A percentile compares a stretch with the other conserved stretches of the same genome.
Evolutionary conservation across 768 basidiomycete species (phyloP).

Genomic region (Amanita jacksonii): DNA sequence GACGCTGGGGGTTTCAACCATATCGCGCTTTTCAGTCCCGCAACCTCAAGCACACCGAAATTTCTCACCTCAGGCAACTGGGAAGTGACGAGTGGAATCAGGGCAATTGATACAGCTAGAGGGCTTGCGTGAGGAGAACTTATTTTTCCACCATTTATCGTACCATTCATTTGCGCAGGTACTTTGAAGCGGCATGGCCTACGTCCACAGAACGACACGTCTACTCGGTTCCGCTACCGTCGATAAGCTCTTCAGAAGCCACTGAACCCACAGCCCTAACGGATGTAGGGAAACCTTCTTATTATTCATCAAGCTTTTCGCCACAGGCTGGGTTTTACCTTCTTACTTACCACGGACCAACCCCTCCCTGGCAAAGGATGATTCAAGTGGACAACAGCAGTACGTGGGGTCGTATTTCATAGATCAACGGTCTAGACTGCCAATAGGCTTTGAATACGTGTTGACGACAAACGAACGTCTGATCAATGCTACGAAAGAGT

Average conservation of each 20-base stretch:
- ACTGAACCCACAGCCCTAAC: slow-evolving; percentile 40
- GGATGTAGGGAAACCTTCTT: slow-evolving; percentile 42
- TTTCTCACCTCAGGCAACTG: slow-evolving; percentile 85
- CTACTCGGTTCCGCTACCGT: slow-evolving; percentile 70
- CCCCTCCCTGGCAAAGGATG: slow-evolving; percentile 81
- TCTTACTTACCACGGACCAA: slow-evolving; percentile 70
- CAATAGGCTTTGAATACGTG: slow-evolving; percentile 48
- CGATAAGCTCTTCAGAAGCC: slow-evolving; percentile 24
- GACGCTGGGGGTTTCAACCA: slow-evolving; percentile 79
- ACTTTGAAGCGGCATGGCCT: slow-evolving; percentile 82
- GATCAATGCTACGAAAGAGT: slow-evolving; percentile 53
- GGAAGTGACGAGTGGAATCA: slow-evolving; percentile 78
- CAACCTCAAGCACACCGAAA: slow-evolving; percentile 53
- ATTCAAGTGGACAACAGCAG: slow-evolving; percentile 40
- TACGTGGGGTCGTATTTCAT: too few relatives aligned
- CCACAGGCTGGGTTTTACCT: slow-evolving; percentile 82
- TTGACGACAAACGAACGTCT: slow-evolving; percentile 66
- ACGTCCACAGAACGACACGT: slow-evolving; percentile 77
- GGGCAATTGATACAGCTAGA: slow-evolving; percentile 57
- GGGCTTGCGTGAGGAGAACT: slow-evolving; percentile 58
- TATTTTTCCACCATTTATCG: not conserved
- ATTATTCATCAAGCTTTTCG: slow-evolving; percentile 67
- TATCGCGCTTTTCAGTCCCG: slow-evolving; percentile 84
- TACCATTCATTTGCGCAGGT: slow-evolving; percentile 38
- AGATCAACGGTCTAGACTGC: not conserved